Base-by-base conservation (phyloP, 2,329 filamentous ascomycete genomes). In the Neofusicoccum kwambonambiense region DNA sequence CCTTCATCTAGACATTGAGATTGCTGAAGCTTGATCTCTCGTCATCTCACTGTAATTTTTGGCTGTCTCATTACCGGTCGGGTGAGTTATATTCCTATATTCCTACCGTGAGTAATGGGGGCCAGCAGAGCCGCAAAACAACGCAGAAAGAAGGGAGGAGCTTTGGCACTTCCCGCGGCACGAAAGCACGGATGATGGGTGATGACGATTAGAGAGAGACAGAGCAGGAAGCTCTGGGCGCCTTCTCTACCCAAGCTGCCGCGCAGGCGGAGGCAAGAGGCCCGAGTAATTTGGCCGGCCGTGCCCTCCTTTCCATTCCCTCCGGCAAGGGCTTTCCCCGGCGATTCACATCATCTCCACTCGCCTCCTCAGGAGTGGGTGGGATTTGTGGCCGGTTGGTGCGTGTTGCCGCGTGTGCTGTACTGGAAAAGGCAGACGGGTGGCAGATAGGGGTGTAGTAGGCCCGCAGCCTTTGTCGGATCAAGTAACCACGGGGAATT, bases 261-360 rank as follows among this genome's bases (percentile, higher is more conserved):
- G 27, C 27, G 27, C 54, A 27, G 41, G 27, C 19, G 19, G 37
- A 57, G 37, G 39, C n/a, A 35, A 27, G 39, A 57, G 39, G 39
- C 31, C 54, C 39, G 54, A 57, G 54, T 31, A 44, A 19, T 57
- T 27, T 13, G 54, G 54, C 54, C 54, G 54, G 39, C 39, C 54
- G 27, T 8, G 13, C 13, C 22, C 19, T 31, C 9, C 27, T 15
- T 41, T n/a, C 19, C 17, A 17, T 56, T 37, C 19, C 52, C 45
- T 27, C 45, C 12, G 45, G 4, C 27, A 31, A 31, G 27, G 27
- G 27, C 6, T 31, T 31, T 31, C 49, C 8, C 35, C 19, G 37
- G 54, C 54, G 39, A 35, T 58, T 45, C 22, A 31, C 44, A 27
- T 15, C 13, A 34, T 12, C 39, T n/a, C 39, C 39, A 58, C 41